These are phyloP conservation scores for Chaetomium fimeti DNA, from an alignment of 495 filamentous ascomycete genomes.

Conservation along the genomic window DNA sequence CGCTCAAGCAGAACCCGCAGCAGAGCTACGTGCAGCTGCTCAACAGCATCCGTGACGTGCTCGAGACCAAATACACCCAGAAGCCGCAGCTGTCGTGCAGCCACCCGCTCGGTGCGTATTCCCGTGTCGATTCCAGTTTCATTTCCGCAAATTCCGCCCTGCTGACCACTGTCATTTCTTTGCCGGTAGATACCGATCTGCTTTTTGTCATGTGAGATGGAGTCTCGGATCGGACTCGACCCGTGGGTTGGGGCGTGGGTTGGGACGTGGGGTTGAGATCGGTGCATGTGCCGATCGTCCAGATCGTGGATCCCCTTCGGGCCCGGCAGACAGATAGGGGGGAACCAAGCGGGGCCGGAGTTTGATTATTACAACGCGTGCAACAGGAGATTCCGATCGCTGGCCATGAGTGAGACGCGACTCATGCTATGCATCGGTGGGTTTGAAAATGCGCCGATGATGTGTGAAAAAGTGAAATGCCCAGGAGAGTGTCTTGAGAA, in stretches of 20 bases:
- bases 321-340: background rate
- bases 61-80: conserved; percentile 83
- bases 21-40: conserved; percentile 94
- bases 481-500: background rate
- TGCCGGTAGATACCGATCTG: conserved; percentile 40
- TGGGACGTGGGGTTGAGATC: background rate
- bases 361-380: too few relatives aligned
- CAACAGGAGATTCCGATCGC: background rate
- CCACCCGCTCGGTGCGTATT: conserved; percentile 80
- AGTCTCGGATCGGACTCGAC: background rate
- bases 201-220: conserved; percentile 49
- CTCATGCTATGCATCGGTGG: background rate
- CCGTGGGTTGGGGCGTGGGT: background rate
- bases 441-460: background rate
- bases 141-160: background rate
- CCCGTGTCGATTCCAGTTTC: conserved; percentile 10
- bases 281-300: background rate
- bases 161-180: conserved; percentile 10
- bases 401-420: background rate
- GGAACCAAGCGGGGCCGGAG: too few relatives aligned
- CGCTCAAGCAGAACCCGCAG: conserved; percentile 87
- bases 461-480: background rate
- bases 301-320: background rate
- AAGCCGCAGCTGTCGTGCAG: conserved; percentile 96
- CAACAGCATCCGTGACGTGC: conserved; percentile 88